Percentiles rank a stretch among this genome's conserved stretches.
Evolutionary conservation across 192 early-diverging fungal species (phyloP).

Genomic region (Coemansia sp.): DNA sequence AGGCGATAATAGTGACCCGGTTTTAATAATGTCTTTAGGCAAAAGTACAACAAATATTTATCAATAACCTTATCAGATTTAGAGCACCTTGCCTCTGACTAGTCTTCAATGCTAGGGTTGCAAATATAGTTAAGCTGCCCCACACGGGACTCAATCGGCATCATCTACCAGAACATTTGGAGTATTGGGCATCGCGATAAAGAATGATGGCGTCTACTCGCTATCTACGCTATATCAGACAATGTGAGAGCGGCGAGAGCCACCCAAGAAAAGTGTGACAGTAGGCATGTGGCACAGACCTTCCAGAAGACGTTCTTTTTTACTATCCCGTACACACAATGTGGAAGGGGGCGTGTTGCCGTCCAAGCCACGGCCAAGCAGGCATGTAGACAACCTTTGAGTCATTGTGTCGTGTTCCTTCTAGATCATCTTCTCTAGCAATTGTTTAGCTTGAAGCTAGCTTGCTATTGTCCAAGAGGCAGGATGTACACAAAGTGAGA

Average conservation of each 20-base stretch:
- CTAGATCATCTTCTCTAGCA: constrained; percentile 5
- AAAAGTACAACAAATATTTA: too few species aligned
- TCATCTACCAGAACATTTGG: too few species aligned
- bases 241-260: neutral
- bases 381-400: neutral
- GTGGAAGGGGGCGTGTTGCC: neutral
- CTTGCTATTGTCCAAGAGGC: too few species aligned
- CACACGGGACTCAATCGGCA: too few species aligned
- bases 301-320: constrained; percentile 11
- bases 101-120: too few species aligned
- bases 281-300: neutral
- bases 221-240: neutral
- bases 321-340: neutral
- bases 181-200: too few species aligned
- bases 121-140: too few species aligned
- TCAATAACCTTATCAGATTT: too few species aligned
- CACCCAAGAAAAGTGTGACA: neutral
- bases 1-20: too few species aligned
- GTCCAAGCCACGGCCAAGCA: neutral
- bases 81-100: too few species aligned
- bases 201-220: neutral
- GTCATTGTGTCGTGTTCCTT: neutral
- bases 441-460: neutral
- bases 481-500: too few species aligned
- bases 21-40: too few species aligned